These are phyloP conservation scores for Mortierella sp. DNA, from an alignment of 371 early-diverging fungal genomes.

Conservation along the genomic window DNA sequence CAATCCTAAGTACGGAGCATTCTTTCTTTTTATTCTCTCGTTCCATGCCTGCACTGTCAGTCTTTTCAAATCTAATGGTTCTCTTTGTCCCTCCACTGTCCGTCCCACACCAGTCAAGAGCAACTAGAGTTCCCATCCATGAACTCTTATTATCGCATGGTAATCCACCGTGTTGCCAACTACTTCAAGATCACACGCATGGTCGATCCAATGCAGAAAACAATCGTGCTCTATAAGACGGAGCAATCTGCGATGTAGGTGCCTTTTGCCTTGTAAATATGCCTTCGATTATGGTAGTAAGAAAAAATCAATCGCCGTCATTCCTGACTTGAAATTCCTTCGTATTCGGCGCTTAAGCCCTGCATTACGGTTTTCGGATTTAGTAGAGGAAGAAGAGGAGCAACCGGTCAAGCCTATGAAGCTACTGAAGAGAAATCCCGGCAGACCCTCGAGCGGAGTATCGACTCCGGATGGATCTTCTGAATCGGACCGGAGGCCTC, in stretches of 20 bases:
- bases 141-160: constrained; percentile 83
- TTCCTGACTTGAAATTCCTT: not conserved
- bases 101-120: constrained; percentile 57
- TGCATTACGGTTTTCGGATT: constrained; percentile 40
- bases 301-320: too few relatives aligned
- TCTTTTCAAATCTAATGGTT: not conserved
- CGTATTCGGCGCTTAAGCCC: constrained; percentile 52
- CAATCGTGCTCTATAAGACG: constrained; percentile 73
- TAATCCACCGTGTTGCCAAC: constrained; percentile 79
- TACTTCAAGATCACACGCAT: constrained; percentile 77
- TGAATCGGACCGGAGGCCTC: constrained; percentile 60
- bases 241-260: constrained; percentile 72
- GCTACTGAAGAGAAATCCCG: constrained; percentile 32
- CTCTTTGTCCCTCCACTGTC: not conserved
- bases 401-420: constrained; percentile 38
- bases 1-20: constrained; percentile 62
- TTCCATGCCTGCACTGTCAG: not conserved
- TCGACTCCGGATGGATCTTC: constrained; percentile 39
- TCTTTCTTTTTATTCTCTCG: not conserved
- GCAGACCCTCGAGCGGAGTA: constrained; percentile 14
- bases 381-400: constrained; percentile 46
- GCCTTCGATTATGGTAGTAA: too few relatives aligned
- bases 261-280: not conserved
- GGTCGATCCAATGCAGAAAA: constrained; percentile 67
- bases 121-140: constrained; percentile 76